A percentile compares a stretch with the other conserved stretches of the same genome.
These are phyloP conservation scores for Chrysanthemum lavandulifolium DNA, from an alignment of 129 eudicot species.

Conservation along the genomic window DNA sequence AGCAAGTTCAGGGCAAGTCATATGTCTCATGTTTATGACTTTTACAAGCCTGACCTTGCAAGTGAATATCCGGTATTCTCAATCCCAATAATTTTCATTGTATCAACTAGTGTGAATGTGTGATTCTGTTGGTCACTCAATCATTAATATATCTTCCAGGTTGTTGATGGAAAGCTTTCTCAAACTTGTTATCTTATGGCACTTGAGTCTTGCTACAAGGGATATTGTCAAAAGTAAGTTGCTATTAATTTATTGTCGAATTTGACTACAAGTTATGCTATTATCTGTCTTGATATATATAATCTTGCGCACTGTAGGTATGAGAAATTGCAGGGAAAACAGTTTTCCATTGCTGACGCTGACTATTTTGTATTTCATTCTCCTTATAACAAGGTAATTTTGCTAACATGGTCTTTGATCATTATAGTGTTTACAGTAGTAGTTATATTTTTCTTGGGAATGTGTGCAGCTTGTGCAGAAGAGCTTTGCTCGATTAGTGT, in stretches of 20 bases:
- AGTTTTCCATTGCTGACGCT: conserved; percentile 71
- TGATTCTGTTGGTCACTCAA: neutral
- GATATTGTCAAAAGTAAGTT: conserved; percentile 71
- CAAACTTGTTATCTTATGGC: conserved; percentile 99
- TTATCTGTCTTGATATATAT: neutral
- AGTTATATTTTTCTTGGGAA: conserved; percentile 27
- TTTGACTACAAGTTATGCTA: neutral
- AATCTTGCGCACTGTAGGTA: conserved; percentile 40
- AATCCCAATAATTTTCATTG: neutral
- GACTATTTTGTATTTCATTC: conserved; percentile 88
- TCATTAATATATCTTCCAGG: conserved; percentile 34
- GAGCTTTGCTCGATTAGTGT: conserved; percentile 84
- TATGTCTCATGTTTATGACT: conserved; percentile 92
- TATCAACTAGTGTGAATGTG: neutral
- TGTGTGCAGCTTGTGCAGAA: conserved; percentile 96
- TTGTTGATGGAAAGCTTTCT: conserved; percentile 96
- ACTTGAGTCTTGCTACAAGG: conserved; percentile 84
- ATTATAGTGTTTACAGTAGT: neutral
- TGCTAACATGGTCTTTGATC: conserved; percentile 4
- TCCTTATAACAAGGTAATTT: conserved; percentile 91
- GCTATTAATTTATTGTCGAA: neutral
- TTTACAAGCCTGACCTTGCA: conserved; percentile 91
- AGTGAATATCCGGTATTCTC: conserved; percentile 95
- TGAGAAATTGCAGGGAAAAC: conserved; percentile 80
- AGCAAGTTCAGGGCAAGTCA: conserved; percentile 97